phyloP scores from a whole-genome alignment of 1,284 basidiomycete genomes.

The Ganoderma leucocontextum region DNA sequence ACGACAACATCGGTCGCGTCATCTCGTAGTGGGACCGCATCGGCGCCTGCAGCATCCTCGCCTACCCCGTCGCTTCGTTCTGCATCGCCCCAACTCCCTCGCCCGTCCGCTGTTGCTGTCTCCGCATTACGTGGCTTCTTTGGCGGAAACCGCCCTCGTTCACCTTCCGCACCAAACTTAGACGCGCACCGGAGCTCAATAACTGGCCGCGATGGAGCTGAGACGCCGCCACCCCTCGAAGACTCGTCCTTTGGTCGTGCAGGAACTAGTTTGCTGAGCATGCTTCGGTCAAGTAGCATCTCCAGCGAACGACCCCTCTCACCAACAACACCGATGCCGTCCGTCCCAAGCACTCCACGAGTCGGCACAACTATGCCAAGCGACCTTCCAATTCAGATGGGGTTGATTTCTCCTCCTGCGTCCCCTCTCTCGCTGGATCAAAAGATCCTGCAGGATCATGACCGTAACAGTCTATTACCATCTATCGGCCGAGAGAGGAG shows the following conservation, averaged over 20 bases:
- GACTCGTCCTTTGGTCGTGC: constrained; percentile 60
- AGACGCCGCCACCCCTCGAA: constrained; percentile 41
- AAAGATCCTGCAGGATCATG: constrained; percentile 62
- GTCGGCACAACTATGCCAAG: constrained; percentile 25
- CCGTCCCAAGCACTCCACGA: constrained; percentile 35
- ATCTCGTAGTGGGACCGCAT: constrained; percentile 18
- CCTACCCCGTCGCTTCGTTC: constrained; percentile 32
- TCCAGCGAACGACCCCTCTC: constrained; percentile 39
- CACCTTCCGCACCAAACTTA: constrained; percentile 49
- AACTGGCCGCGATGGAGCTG: constrained; percentile 35
- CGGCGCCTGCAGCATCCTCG: constrained; percentile 17
- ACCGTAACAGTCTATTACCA: constrained; percentile 35
- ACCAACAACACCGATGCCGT: constrained; percentile 31
- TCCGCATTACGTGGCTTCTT: constrained; percentile 67
- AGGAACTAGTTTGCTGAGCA: constrained; percentile 61
- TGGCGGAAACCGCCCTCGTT: constrained; percentile 58
- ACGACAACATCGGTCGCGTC: constrained; percentile 8
- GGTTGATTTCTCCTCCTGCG: constrained; percentile 25
- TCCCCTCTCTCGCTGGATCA: constrained; percentile 45
- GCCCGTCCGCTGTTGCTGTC: constrained; percentile 44
- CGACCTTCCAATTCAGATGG: constrained; percentile 34
- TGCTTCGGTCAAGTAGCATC: constrained; percentile 52
- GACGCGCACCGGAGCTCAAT: constrained; percentile 45
- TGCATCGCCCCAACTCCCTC: constrained; percentile 23
- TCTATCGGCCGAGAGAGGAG: constrained; percentile 31